Evolutionary conservation across 805 yeast genomes (phyloP).

Genomic region (Candida lessepsii): DNA sequence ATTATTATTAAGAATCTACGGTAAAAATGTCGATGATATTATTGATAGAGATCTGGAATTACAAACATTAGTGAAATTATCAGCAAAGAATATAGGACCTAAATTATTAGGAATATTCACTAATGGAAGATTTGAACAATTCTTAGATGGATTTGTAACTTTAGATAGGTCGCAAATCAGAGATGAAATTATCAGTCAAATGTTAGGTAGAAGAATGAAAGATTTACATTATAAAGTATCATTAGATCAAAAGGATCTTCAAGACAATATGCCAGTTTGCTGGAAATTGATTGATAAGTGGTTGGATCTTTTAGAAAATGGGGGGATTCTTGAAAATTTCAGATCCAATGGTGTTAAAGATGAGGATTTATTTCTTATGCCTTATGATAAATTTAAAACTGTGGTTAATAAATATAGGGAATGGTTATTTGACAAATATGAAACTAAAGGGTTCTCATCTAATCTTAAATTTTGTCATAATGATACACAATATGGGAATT

Average conservation of each 20-base stretch:
- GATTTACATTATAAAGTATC: conserved; percentile 83
- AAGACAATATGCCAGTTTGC: conserved; percentile 55
- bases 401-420: conserved; percentile 52
- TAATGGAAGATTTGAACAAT: conserved; percentile 95
- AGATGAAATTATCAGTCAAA: conserved; percentile 70
- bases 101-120: conserved; percentile 81
- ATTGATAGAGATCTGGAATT: conserved; percentile 86
- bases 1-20: conserved; percentile 78
- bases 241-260: conserved; percentile 55
- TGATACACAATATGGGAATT: conserved; percentile 95
- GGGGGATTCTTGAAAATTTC: conserved; percentile 37
- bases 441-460: conserved; percentile 39
- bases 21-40: conserved; percentile 79
- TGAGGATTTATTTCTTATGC: conserved; percentile 40
- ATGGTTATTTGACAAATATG: conserved; percentile 60
- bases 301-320: conserved; percentile 45
- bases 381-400: conserved; percentile 50
- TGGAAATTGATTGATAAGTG: conserved; percentile 76
- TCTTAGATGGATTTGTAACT: conserved; percentile 77
- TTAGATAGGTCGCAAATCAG: conserved; percentile 72
- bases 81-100: conserved; percentile 83
- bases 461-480: conserved; percentile 85
- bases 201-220: conserved; percentile 95
- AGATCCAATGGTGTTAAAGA: conserved; percentile 29
- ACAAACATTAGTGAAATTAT: conserved; percentile 66